Evolutionary conservation across 352 stramenopile species (phyloP).

Genomic region (Peronosclerospora sorghi): DNA sequence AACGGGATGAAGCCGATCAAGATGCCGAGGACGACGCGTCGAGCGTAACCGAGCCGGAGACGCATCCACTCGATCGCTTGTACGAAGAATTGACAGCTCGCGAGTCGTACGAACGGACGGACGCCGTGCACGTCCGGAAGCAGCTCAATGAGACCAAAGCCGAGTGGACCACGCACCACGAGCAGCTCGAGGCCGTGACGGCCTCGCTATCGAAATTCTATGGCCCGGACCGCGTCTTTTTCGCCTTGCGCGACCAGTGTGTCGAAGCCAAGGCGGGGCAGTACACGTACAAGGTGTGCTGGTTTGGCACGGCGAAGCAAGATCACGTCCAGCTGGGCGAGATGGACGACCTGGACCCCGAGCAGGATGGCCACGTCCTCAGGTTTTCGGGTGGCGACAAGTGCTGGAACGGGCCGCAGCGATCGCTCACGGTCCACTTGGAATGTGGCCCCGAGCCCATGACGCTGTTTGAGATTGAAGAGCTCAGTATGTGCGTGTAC

Average conservation of each 20-base stretch:
- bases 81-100: constrained; percentile 38
- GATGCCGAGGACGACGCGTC: constrained; percentile 8
- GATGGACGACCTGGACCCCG: constrained; percentile 32
- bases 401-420: constrained; percentile 83
- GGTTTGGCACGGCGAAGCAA: constrained; percentile 77
- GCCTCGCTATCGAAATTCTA: constrained; percentile 42
- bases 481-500: constrained; percentile 84
- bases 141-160: constrained; percentile 29
- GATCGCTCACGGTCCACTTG: constrained; percentile 66
- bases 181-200: constrained; percentile 23
- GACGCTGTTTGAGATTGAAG: constrained; percentile 60
- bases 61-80: constrained; percentile 47
- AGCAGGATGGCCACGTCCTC: constrained; percentile 4
- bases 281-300: constrained; percentile 84
- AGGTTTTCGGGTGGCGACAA: constrained; percentile 59
- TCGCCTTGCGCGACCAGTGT: constrained; percentile 58
- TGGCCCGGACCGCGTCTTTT: constrained; percentile 49
- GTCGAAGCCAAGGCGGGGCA: constrained; percentile 49
- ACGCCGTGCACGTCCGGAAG: constrained; percentile 37
- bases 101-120: constrained; percentile 30
- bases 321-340: constrained; percentile 62
- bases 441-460: constrained; percentile 55
- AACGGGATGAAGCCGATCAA: constrained; percentile 2
- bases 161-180: constrained; percentile 27
- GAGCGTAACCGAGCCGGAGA: constrained; percentile 39